These are phyloP conservation scores for Pholiota molesta DNA, from an alignment of 768 basidiomycete species.

Conservation along the genomic window DNA sequence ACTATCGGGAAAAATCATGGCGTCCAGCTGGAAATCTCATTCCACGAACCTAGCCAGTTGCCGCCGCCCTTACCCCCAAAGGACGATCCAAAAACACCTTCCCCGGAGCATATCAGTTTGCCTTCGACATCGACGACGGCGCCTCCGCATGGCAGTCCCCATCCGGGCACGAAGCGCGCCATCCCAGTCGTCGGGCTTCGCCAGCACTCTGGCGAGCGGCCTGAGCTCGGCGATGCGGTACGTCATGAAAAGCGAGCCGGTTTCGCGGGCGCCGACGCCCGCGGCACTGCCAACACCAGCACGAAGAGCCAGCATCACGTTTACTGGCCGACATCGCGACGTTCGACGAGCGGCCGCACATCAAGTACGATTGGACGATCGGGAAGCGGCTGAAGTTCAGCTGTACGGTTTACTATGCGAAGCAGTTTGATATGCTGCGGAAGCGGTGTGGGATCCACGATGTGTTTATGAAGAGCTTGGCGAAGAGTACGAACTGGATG, in stretches of 20 bases:
- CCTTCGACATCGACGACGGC: neutral
- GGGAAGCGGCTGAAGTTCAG: constrained; percentile 76
- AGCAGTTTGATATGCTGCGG: constrained; percentile 73
- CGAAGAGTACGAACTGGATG: constrained; percentile 63
- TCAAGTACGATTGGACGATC: constrained; percentile 82
- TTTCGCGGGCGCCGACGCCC: constrained; percentile 36
- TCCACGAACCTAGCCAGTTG: neutral
- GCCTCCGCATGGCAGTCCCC: constrained; percentile 7
- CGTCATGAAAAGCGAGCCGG: constrained; percentile 44
- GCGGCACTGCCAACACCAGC: constrained; percentile 5
- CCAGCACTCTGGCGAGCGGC: constrained; percentile 51
- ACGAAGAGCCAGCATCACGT: constrained; percentile 52
- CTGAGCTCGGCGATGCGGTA: constrained; percentile 63
- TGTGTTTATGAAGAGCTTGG: constrained; percentile 61
- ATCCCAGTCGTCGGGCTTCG: constrained; percentile 43
- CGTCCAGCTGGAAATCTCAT: neutral
- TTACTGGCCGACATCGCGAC: constrained; percentile 40
- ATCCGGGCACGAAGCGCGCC: constrained; percentile 15
- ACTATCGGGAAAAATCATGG: constrained; percentile 33
- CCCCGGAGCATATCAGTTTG: constrained; percentile 4
- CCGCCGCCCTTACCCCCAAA: constrained; percentile 33
- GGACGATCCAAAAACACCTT: constrained; percentile 21
- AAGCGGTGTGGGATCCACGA: constrained; percentile 69
- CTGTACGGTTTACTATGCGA: constrained; percentile 83
- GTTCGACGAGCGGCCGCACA: constrained; percentile 77